phyloP scores from a whole-genome alignment of 257 asterid genomes.

The Jacaranda mimosifolia region DNA sequence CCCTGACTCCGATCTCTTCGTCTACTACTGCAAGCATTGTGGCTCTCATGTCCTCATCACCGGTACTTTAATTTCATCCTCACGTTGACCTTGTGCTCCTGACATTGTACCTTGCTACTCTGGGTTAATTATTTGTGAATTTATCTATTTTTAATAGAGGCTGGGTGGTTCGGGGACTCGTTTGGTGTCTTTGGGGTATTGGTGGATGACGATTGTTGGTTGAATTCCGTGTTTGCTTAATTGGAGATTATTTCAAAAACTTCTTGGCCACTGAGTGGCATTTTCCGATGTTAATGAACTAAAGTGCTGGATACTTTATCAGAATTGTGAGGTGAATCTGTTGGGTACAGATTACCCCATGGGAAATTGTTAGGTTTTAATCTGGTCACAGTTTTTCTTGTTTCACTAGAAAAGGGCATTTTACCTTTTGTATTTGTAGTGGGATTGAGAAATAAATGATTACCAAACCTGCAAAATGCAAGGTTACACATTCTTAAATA shows the following conservation, averaged over 20 bases:
- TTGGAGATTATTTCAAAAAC: background rate
- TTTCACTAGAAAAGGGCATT: no score
- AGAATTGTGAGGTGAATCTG: no score
- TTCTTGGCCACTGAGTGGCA: no score
- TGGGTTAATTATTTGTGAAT: background rate
- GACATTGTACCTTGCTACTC: background rate
- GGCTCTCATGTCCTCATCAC: constrained; percentile 96
- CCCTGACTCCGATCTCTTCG: constrained; percentile 92
- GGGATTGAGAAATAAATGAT: no score
- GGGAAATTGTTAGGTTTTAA: no score
- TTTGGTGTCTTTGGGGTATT: background rate
- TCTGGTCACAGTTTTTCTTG: no score
- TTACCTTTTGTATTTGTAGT: no score
- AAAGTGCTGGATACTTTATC: no score
- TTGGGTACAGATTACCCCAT: no score
- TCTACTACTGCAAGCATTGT: constrained; percentile 97
- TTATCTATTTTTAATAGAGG: background rate
- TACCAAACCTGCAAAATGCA: no score
- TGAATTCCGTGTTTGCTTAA: background rate
- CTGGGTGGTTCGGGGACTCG: background rate
- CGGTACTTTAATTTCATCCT: constrained; percentile 49
- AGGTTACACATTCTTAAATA: no score
- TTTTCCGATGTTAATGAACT: no score
- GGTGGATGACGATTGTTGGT: background rate
- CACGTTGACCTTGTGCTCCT: background rate